Percentiles rank a stretch among this genome's conserved stretches.
phyloP scores from a whole-genome alignment of 2,329 filamentous ascomycete genomes.

The Hymenoscyphus occultus region DNA sequence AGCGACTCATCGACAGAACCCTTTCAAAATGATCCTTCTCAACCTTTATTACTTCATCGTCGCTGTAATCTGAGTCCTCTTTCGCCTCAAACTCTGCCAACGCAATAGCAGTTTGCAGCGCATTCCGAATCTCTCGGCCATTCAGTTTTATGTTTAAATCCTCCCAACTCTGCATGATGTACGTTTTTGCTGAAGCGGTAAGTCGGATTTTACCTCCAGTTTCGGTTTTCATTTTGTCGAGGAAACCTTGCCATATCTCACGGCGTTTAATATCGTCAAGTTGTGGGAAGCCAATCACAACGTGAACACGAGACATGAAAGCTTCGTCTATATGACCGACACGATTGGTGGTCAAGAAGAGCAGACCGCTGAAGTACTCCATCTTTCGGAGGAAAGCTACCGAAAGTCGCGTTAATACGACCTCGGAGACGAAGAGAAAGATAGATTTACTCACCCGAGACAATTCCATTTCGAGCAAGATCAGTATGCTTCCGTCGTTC shows the following conservation, averaged over 20 bases:
- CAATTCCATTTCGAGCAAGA: constrained; percentile 33
- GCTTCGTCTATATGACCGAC: constrained; percentile 40
- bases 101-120: constrained; percentile 6
- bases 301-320: constrained; percentile 38
- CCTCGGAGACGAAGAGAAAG: not conserved
- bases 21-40: constrained; percentile 8
- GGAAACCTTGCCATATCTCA: constrained; percentile 31
- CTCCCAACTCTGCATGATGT: constrained; percentile 4
- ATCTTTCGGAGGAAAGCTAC: constrained; percentile 37
- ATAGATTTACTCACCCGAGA: constrained; percentile 8
- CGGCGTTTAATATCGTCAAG: constrained; percentile 24
- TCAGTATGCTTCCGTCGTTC: constrained; percentile 33
- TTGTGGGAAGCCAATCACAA: constrained; percentile 33
- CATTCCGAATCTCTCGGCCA: constrained; percentile 36
- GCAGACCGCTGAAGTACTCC: constrained; percentile 33
- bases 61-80: not conserved
- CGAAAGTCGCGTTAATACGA: not conserved
- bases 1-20: constrained; percentile 4
- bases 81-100: constrained; percentile 4
- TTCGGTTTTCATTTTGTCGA: constrained; percentile 15
- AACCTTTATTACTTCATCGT: constrained; percentile 2
- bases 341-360: constrained; percentile 42
- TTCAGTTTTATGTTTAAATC: constrained; percentile 27
- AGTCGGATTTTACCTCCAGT: not conserved
- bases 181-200: constrained; percentile 7